Evolutionary conservation across 306 rosid genomes (phyloP), one percentile per base, ranked within the genome.

Genomic region (Lotus japonicus): DNA sequence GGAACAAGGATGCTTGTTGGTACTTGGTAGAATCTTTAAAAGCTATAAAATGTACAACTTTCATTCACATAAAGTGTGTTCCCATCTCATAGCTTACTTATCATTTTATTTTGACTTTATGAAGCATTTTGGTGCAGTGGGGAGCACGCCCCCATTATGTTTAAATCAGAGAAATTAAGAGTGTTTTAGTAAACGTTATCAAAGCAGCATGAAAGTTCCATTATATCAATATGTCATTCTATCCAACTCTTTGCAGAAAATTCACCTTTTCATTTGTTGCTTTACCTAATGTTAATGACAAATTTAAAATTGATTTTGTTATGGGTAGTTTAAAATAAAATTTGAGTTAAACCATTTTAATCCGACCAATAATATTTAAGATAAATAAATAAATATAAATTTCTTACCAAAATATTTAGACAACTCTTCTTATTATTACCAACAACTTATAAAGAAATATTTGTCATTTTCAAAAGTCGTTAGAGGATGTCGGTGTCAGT

Each of bases 11-110:
- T 78, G 66, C 65, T 52, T 72, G 36, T 51, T 1, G 71, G 75
- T 72, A 72, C 26, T 51, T 1, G 71, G 75, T 72, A 72, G 75
- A 72, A 72, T 78, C 60, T 72, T 60, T 65, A 44, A 71, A 64
- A 13, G 78, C 77, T 28, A 15, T 9, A 33, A 9, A 11, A 48
- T 16, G 23, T 64, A 31, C 36, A 58, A 64, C 74, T 64, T 39
- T 64, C 73, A 65, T 64, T 71, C 73, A 23, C 74, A 58, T 42
- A 49, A 65, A 36, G 55, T 64, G 63, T 49, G 73, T 58, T 50
- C 73, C 39, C 53, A 54, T 50, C 73, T 31, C 53, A 54, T 79
- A 52, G 71, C 54, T 60, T 55, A 10, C 8, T 61, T 54, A 67
- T 79, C 79, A 60, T 53, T 62, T 52, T 46, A 45, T 73, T 18